Percentiles rank a stretch among this genome's conserved stretches.
Evolutionary conservation across 225 moss, liverwort and hornwort genomes (phyloP).

Genomic region (Physcomitrellopsis africana): DNA sequence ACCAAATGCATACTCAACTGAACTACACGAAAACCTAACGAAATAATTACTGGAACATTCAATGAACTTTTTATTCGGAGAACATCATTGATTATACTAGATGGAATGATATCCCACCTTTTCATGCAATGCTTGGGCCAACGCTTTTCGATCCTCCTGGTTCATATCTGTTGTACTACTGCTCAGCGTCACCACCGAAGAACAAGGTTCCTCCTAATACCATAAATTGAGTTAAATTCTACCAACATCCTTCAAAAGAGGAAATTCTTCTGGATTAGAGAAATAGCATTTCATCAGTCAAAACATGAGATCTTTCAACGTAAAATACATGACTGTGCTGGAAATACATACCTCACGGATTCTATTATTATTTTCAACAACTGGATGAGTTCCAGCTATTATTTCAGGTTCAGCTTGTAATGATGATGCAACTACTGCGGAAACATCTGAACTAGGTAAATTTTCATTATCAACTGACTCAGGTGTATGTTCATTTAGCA

Average conservation of each 20-base stretch:
- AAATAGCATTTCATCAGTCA: not conserved
- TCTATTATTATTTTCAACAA: slow-evolving; percentile 28
- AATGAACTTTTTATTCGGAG: not conserved
- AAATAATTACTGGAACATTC: slow-evolving; percentile 6
- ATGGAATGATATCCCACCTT: slow-evolving; percentile 54
- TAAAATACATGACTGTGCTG: slow-evolving; percentile 4
- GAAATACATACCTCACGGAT: slow-evolving; percentile 39
- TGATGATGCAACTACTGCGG: slow-evolving; percentile 27
- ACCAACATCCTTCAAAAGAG: not conserved
- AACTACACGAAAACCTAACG: slow-evolving; percentile 5
- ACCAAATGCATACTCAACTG: slow-evolving; percentile 19
- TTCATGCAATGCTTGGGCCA: slow-evolving; percentile 93
- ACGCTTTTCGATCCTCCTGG: slow-evolving; percentile 69
- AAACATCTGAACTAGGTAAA: slow-evolving; percentile 31
- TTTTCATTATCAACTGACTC: slow-evolving; percentile 28
- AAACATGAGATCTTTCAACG: slow-evolving; percentile 10
- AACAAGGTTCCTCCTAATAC: slow-evolving; percentile 48
- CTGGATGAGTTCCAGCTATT: slow-evolving; percentile 34
- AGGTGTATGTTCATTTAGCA: slow-evolving; percentile 25
- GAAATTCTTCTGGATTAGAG: not conserved
- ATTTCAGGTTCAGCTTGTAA: slow-evolving; percentile 34
- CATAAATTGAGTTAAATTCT: slow-evolving; percentile 16
- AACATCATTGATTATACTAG: slow-evolving; percentile 1
- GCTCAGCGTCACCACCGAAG: slow-evolving; percentile 46
- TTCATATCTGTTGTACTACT: slow-evolving; percentile 46